phyloP scores from a whole-genome alignment of 768 basidiomycete species.

The Boletales sp. region DNA sequence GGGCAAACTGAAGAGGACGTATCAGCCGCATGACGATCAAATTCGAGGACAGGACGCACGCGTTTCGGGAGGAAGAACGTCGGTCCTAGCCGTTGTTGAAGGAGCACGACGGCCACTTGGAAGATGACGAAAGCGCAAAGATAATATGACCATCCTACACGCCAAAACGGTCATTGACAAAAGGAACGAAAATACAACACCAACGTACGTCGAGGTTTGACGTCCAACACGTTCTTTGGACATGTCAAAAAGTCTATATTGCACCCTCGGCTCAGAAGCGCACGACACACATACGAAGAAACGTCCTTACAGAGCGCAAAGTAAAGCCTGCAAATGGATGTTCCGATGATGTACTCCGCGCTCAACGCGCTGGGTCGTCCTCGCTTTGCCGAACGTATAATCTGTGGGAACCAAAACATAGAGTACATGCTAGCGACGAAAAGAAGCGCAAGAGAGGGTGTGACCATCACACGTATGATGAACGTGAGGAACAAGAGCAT shows the following conservation, averaged over 20 bases:
- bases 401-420: constrained; percentile 83
- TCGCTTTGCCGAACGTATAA: constrained; percentile 68
- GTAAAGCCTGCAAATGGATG: constrained; percentile 65
- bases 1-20: constrained; percentile 45
- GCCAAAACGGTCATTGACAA: background rate
- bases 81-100: constrained; percentile 77
- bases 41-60: constrained; percentile 37
- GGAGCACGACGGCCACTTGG: constrained; percentile 58
- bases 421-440: constrained; percentile 71
- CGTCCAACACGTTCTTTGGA: constrained; percentile 82
- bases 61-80: constrained; percentile 77
- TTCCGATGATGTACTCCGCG: constrained; percentile 72
- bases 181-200: background rate
- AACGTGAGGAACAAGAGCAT: constrained; percentile 67
- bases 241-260: constrained; percentile 73
- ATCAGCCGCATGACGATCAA: background rate
- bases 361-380: constrained; percentile 68
- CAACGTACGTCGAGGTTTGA: constrained; percentile 65
- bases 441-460: constrained; percentile 59
- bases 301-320: constrained; percentile 67
- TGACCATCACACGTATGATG: constrained; percentile 70
- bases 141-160: constrained; percentile 60
- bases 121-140: constrained; percentile 57
- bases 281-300: background rate
- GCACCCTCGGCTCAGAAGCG: background rate